A percentile compares a stretch with the other conserved stretches of the same genome.
Conservation (phyloP, 176 grass and related monocot genomes). For the Melocanna baccifera region DNA sequence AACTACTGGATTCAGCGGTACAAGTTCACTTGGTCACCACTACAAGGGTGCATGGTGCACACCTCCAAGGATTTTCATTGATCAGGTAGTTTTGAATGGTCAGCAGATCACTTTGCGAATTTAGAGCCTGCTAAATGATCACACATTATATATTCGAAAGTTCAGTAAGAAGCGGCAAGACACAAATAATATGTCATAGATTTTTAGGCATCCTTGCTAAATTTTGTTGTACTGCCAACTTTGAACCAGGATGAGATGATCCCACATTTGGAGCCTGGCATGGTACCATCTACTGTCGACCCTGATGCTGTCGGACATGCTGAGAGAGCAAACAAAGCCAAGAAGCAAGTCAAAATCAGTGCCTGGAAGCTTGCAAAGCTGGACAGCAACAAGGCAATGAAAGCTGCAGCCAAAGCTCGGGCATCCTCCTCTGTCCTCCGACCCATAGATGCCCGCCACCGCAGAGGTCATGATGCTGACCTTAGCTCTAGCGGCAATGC, state of each 20-base stretch:
- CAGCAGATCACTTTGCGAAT: not conserved
- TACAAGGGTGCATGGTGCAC: constrained; percentile 92
- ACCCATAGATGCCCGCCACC: constrained; percentile 40
- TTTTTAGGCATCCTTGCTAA: not conserved
- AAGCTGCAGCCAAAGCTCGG: constrained; percentile 67
- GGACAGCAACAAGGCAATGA: constrained; percentile 63
- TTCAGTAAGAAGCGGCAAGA: not conserved
- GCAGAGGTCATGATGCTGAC: constrained; percentile 27
- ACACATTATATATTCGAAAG: not conserved
- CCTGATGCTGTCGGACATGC: constrained; percentile 49
- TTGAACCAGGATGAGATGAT: constrained; percentile 70
- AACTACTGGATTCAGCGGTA: constrained; percentile 71
- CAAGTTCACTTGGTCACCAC: constrained; percentile 65
- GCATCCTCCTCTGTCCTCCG: constrained; percentile 81
- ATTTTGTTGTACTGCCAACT: constrained; percentile 13
- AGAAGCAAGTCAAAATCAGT: constrained; percentile 84
- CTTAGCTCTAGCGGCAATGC: constrained; percentile 58
- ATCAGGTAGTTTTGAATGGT: constrained; percentile 39
- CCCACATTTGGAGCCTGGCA: constrained; percentile 71
- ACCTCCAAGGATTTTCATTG: constrained; percentile 85
- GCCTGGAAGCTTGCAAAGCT: constrained; percentile 93
- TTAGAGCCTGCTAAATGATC: not conserved
- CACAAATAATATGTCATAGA: not conserved
- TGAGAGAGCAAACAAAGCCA: constrained; percentile 59
- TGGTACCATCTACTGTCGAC: constrained; percentile 68